Base-by-base conservation (phyloP, 176 grass and related monocot genomes). In the Tillandsia fasciculata region DNA sequence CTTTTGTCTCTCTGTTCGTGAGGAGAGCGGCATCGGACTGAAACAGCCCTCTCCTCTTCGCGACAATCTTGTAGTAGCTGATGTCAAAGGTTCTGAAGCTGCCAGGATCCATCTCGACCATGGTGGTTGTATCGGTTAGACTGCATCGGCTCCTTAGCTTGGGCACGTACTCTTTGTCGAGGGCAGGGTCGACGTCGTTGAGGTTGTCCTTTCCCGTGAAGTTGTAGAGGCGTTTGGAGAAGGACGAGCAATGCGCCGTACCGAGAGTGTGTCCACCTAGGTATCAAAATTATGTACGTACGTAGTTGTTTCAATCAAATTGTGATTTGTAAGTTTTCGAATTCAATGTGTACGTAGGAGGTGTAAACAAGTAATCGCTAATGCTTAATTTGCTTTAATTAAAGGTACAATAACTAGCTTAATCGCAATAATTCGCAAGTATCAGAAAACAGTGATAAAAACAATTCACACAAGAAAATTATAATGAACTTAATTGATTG, bases 31-130 rank as follows among this genome's bases (percentile, higher is more conserved):
- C 74, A 2, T 88, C 86, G 27, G 86, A 88, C n/a, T 77, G 77
- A 65, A 88, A 84, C 27, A 88, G 68, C 0, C 77, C 85, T 29
- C 86, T 79, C 28, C 86, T 48, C 69, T 74, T 84, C 1, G 81
- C 64, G 7, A 88, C 81, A 12, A 51, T 13, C 22, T 82, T 76
- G 68, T 88, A 96, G 73, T 96, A 96, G 70, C 76, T 76, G 0
- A 65, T 70, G 82, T 96, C 91, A 23, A 96, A 96, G 27, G 82
- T 88, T 71, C 24, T 88, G 85, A 80, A 88, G 75, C 87, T 91
- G 2, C 85, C 85, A 0, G 91, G 87, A 66, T 91, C 91, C 91
- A 96, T 96, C 82, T 96, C 91, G 2, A 89, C 57, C 0, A 90
- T n/a, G 67, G 64, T 79, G 3, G 29, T 23, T 1, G 2, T 49